phyloP scores from a whole-genome alignment of 257 asterid genomes.

The Solanum pinnatisectum region DNA sequence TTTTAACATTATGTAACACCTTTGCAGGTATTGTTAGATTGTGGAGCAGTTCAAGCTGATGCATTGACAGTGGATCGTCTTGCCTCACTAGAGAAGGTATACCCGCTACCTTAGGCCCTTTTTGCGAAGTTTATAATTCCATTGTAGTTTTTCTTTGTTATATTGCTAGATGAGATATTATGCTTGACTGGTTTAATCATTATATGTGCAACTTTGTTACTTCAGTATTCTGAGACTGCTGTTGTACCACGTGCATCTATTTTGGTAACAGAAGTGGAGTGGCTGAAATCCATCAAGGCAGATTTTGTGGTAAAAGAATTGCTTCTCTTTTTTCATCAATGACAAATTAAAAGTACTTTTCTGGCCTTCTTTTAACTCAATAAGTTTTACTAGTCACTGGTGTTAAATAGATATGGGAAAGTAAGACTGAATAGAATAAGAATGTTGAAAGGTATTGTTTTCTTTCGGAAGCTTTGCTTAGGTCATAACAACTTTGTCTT shows the following conservation, averaged over 20 bases:
- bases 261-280: conserved; percentile 81
- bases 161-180: not conserved
- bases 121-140: not conserved
- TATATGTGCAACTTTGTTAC: conserved; percentile 4
- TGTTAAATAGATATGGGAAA: not conserved
- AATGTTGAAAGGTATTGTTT: not conserved
- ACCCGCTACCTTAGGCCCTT: not conserved
- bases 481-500: not conserved
- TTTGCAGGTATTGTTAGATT: conserved; percentile 73
- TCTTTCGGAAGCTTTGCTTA: not conserved
- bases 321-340: not conserved
- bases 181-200: not conserved
- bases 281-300: conserved; percentile 89
- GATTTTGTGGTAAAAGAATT: conserved; percentile 69
- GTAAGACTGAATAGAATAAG: not conserved
- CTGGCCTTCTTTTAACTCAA: not conserved
- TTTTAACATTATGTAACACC: not conserved
- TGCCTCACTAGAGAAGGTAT: conserved; percentile 88
- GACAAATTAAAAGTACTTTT: not conserved
- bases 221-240: conserved; percentile 94
- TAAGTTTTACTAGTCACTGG: not conserved
- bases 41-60: conserved; percentile 99
- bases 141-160: not conserved
- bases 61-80: conserved; percentile 99
- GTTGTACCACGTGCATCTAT: conserved; percentile 85